Conservation (phyloP, 106 monocot species). For the Narthecium ossifragum region DNA sequence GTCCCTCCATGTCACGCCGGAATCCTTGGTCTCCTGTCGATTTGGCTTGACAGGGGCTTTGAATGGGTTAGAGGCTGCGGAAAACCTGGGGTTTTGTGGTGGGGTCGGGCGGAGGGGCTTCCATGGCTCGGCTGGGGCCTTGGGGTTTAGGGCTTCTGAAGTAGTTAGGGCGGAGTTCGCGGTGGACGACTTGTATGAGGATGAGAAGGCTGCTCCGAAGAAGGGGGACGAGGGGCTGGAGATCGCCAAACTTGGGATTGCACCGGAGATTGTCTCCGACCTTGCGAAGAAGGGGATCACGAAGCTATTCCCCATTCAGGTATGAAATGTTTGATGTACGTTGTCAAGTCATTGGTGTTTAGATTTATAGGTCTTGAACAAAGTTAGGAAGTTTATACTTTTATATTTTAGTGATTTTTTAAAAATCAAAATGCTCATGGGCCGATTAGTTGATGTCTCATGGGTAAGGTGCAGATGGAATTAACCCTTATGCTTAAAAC, state of each 20-base stretch:
- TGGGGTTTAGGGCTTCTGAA: slow-evolving; percentile 41
- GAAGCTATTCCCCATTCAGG: slow-evolving; percentile 96
- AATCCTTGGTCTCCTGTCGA: background rate
- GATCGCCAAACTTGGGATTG: slow-evolving; percentile 74
- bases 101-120: slow-evolving; percentile 23
- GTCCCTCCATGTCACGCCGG: background rate
- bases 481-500: too few species aligned
- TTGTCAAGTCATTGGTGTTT: too few species aligned
- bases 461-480: too few species aligned
- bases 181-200: slow-evolving; percentile 46
- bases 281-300: slow-evolving; percentile 69
- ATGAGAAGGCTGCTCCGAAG: slow-evolving; percentile 26
- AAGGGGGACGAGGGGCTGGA: slow-evolving; percentile 70
- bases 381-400: too few species aligned
- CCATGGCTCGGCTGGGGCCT: slow-evolving; percentile 32
- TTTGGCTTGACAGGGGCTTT: background rate
- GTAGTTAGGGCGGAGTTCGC: slow-evolving; percentile 43
- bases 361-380: too few species aligned
- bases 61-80: background rate
- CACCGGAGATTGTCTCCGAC: slow-evolving; percentile 41
- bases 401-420: too few species aligned
- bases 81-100: background rate
- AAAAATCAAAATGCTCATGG: too few species aligned
- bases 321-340: too few species aligned
- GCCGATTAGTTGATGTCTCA: too few species aligned